These are phyloP conservation scores for Wickerhamiella sorbophila DNA, from an alignment of 805 yeast species.

Conservation along the genomic window DNA sequence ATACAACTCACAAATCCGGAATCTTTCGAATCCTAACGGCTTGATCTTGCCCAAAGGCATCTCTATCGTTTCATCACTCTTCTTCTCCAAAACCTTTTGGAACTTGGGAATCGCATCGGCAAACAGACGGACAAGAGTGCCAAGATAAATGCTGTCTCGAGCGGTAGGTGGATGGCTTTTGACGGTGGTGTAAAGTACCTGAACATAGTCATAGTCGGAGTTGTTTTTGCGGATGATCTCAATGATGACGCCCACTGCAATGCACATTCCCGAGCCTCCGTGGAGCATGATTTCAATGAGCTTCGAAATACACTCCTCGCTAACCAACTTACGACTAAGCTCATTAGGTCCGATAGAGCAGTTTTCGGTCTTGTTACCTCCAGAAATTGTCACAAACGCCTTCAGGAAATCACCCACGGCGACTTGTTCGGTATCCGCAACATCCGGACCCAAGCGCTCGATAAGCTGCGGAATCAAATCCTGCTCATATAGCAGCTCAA, in stretches of 20 bases:
- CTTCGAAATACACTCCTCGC: conserved; percentile 49
- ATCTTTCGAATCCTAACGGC: conserved; percentile 81
- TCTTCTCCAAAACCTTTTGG: conserved; percentile 40
- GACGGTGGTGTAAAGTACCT: conserved; percentile 65
- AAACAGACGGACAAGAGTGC: conserved; percentile 67
- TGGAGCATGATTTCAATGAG: conserved; percentile 64
- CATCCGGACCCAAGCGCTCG: conserved; percentile 51
- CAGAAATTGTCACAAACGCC: conserved; percentile 86
- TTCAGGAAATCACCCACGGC: conserved; percentile 93
- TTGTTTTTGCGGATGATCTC: conserved; percentile 91
- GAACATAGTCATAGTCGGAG: conserved; percentile 84
- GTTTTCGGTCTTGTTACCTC: conserved; percentile 78
- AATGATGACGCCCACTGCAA: conserved; percentile 88
- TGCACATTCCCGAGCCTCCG: conserved; percentile 72
- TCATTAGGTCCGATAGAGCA: conserved; percentile 95
- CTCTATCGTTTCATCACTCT: conserved; percentile 27
- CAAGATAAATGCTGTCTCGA: conserved; percentile 85
- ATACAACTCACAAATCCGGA: conserved; percentile 77
- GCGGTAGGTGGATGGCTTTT: conserved; percentile 88
- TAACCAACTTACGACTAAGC: conserved; percentile 77
- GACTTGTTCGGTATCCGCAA: conserved; percentile 61
- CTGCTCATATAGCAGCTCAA: conserved; percentile 61
- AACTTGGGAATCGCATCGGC: conserved; percentile 61
- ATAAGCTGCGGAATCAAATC: conserved; percentile 58
- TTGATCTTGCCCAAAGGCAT: conserved; percentile 56